Conservation (phyloP, 148 eudicot species). For the Vaccinium darrowii region DNA sequence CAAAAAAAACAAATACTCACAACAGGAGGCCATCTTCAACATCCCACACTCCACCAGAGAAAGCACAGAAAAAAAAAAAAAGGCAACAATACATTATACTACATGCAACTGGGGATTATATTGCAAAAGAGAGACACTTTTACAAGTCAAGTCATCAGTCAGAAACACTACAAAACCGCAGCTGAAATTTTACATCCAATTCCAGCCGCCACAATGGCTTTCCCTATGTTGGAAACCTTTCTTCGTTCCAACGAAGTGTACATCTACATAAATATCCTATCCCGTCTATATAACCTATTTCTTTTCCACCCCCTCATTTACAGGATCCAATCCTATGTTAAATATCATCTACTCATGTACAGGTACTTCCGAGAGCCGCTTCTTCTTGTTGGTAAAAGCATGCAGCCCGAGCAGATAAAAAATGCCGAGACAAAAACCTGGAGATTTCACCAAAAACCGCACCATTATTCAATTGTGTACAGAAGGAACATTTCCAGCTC, state of each 20-base stretch:
- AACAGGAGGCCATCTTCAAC: not conserved
- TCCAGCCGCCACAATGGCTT: conserved; percentile 41
- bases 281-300: conserved; percentile 21
- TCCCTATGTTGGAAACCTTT: not conserved
- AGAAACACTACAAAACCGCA: conserved; percentile 48
- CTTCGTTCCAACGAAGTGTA: conserved; percentile 21
- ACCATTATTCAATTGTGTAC: not conserved
- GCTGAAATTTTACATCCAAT: conserved; percentile 28
- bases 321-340: conserved; percentile 37
- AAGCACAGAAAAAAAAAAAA: not conserved
- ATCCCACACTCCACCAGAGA: not conserved
- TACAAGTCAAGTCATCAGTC: conserved; percentile 23
- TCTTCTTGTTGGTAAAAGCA: conserved; percentile 17
- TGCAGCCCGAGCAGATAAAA: conserved; percentile 10
- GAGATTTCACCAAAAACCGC: not conserved
- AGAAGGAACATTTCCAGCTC: not conserved
- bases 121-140: conserved; percentile 2
- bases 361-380: conserved; percentile 20
- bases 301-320: conserved; percentile 39
- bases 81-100: not conserved
- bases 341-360: conserved; percentile 32
- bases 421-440: not conserved
- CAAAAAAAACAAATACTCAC: not conserved
- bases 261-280: conserved; percentile 37
- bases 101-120: not conserved